Conservation (phyloP, 1,284 basidiomycete genomes). For the Fomitopsis palustris region DNA sequence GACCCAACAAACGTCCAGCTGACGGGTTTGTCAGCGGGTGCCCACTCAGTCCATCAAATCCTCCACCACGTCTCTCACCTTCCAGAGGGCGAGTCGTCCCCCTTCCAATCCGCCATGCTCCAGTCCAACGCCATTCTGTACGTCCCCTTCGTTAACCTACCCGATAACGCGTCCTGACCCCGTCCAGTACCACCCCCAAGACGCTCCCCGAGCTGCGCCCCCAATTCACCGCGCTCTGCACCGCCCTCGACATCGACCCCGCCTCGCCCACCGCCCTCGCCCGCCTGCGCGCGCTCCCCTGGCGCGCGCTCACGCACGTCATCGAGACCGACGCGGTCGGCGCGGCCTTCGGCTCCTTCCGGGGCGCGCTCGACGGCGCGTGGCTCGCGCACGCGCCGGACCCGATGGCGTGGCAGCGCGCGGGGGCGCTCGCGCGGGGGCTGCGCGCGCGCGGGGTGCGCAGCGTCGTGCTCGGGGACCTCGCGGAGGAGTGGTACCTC, state of each 20-base stretch:
- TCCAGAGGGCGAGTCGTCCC: constrained; percentile 50
- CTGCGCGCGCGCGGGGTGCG: constrained; percentile 56
- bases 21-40: constrained; percentile 69
- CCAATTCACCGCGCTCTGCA: constrained; percentile 62
- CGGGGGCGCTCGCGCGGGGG: constrained; percentile 50
- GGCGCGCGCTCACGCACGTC: constrained; percentile 45
- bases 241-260: constrained; percentile 52
- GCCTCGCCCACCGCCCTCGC: constrained; percentile 41
- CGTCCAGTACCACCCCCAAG: constrained; percentile 45
- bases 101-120: constrained; percentile 61
- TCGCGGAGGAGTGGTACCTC: constrained; percentile 74
- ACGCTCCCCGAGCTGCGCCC: constrained; percentile 51
- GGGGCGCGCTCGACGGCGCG: constrained; percentile 55
- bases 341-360: constrained; percentile 56
- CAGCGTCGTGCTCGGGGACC: constrained; percentile 62
- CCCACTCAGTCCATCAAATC: constrained; percentile 72
- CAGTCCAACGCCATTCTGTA: constrained; percentile 75
- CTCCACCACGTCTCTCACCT: constrained; percentile 68
- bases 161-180: not conserved
- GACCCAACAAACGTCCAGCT: constrained; percentile 58
- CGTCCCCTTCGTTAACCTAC: constrained; percentile 19
- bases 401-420: constrained; percentile 67
- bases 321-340: constrained; percentile 57
- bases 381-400: constrained; percentile 53
- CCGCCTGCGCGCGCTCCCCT: constrained; percentile 46